A percentile compares a stretch with the other conserved stretches of the same genome.
Evolutionary conservation across 116 monocot species (phyloP).

Genomic region (Papilionanthe hybrid): DNA sequence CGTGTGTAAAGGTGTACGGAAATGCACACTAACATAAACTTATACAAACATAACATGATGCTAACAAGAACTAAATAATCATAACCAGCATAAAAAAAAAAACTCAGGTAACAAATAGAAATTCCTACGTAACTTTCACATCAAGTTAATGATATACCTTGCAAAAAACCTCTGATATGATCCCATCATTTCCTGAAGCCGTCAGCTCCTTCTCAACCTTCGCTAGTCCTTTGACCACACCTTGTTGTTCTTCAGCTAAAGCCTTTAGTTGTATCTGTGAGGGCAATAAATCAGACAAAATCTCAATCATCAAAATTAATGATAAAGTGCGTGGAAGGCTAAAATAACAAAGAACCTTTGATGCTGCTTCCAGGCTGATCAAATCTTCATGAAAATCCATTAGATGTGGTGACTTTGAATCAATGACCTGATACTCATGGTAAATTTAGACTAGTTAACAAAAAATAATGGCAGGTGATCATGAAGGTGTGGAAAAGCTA

Average conservation of each 20-base stretch:
- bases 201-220: conserved; percentile 75
- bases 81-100: background rate
- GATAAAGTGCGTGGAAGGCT: background rate
- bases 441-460: background rate
- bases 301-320: background rate
- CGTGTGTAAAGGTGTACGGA: no score
- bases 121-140: background rate
- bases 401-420: conserved; percentile 66
- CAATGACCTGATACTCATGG: conserved; percentile 58
- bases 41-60: no score
- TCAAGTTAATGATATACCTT: conserved; percentile 46
- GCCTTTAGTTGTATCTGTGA: conserved; percentile 79
- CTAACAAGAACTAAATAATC: background rate
- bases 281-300: conserved; percentile 7
- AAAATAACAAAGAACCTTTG: conserved; percentile 52
- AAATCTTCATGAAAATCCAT: conserved; percentile 78
- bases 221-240: conserved; percentile 84
- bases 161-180: conserved; percentile 78
- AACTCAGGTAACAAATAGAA: background rate
- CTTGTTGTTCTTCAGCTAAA: conserved; percentile 90
- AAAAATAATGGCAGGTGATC: no score
- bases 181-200: conserved; percentile 90
- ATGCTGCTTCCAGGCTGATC: conserved; percentile 76
- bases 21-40: no score
- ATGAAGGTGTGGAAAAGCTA: no score